These are phyloP conservation scores for Sparassis latifolia DNA, from an alignment of 1,284 basidiomycete species.

Conservation along the genomic window DNA sequence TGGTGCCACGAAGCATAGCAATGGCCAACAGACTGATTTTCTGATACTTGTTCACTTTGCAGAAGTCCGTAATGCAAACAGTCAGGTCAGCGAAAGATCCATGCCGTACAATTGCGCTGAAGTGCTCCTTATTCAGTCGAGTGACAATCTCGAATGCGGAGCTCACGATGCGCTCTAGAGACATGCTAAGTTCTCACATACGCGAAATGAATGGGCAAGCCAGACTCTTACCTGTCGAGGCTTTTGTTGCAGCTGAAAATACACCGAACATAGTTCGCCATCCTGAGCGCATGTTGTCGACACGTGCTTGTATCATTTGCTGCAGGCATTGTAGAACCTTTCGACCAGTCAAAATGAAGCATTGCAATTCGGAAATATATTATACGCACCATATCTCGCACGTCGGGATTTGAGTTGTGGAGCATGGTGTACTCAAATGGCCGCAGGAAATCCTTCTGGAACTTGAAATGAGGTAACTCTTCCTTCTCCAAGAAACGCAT, in stretches of 20 bases:
- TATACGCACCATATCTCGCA: slow-evolving; percentile 85
- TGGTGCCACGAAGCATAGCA: slow-evolving; percentile 90
- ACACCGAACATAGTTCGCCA: slow-evolving; percentile 99
- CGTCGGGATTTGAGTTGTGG: slow-evolving; percentile 91
- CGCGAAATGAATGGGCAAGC: not conserved
- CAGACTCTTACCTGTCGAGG: slow-evolving; percentile 66
- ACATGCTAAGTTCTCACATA: not conserved
- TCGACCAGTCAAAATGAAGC: not conserved
- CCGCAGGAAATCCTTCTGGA: slow-evolving; percentile 98
- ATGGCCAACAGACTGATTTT: slow-evolving; percentile 96
- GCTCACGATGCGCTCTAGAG: slow-evolving; percentile 80
- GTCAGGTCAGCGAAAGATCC: slow-evolving; percentile 95
- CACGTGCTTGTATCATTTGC: slow-evolving; percentile 97
- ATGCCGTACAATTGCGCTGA: slow-evolving; percentile 84
- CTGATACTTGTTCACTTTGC: slow-evolving; percentile 98
- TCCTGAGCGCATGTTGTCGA: slow-evolving; percentile 93
- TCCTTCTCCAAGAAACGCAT: slow-evolving; percentile 99
- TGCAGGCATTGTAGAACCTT: slow-evolving; percentile 95
- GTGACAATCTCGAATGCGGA: slow-evolving; percentile 97
- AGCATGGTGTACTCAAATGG: slow-evolving; percentile 99
- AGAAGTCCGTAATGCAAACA: slow-evolving; percentile 98
- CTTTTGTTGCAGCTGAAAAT: slow-evolving; percentile 92
- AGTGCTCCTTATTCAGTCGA: slow-evolving; percentile 86
- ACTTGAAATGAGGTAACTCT: slow-evolving; percentile 96
- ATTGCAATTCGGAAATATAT: not conserved